Base-by-base conservation (phyloP, 768 basidiomycete species). In the Lyophyllum atratum region DNA sequence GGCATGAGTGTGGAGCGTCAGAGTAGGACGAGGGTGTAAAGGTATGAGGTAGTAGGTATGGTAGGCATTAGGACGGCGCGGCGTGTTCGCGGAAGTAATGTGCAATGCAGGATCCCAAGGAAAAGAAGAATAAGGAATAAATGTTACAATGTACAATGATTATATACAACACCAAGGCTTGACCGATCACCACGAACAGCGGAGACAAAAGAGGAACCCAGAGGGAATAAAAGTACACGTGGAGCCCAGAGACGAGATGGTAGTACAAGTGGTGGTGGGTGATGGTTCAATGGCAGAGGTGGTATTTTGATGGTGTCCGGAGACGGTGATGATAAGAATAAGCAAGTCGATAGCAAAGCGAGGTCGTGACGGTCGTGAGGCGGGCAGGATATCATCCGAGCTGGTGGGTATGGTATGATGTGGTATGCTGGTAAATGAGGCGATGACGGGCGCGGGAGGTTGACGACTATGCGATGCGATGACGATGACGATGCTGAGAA, bases 131-230 rank as follows among this genome's bases (percentile, higher is more conserved):
- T 28, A 51, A 44, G 43, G 40, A 57, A 55, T 55, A 57, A 52
- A 40, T 42, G 53, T 33, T 53, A 48, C 40, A 60, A 15, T 53
- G 44, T 58, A 61, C 56, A 61, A 15, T 21, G 37, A 52, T 47
- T 60, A 60, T 60, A 57, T 61, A 61, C 59, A 61, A 50, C 59
- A 54, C 60, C 56, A 25, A 40, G 14, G 55, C 25, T 25, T 40
- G 19, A 34, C 55, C 52, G 37, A 49, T 56, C 52, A 57, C 55
- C 55, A 47, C 47, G 12, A 37, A 37, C 11, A 15, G 29, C 29
- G 34, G n/a, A 37, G 34, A 37, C 34, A 43, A 49, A 24, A 51
- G 7, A 17, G 25, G 43, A 25, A 34, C 43, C 55, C 31, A 24
- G 19, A 33, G 26, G 12, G 26, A 33, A 58, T 58, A 61, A 42